A percentile compares a stretch with the other conserved stretches of the same genome.
These are phyloP conservation scores for Tolypocladium ophioglossoides DNA, from an alignment of 2,329 filamentous ascomycete species.

Conservation along the genomic window DNA sequence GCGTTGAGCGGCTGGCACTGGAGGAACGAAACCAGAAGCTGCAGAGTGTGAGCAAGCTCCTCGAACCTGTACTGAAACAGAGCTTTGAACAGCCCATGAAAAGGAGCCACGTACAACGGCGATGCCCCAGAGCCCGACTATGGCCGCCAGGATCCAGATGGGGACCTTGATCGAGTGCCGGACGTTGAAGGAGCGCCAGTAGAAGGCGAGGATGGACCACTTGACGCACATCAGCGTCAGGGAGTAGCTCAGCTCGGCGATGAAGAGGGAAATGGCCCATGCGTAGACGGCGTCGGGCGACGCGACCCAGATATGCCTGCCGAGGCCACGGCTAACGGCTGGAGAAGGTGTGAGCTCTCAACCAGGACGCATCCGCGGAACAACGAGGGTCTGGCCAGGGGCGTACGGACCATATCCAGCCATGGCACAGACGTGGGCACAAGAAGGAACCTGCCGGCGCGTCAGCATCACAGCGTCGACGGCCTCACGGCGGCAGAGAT, in stretches of 20 bases:
- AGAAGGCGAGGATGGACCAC: constrained; percentile 13
- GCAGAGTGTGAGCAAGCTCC: not conserved
- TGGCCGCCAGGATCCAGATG: constrained; percentile 8
- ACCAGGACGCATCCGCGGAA: not conserved
- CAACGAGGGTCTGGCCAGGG: not conserved
- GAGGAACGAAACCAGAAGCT: constrained; percentile 9
- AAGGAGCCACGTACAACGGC: constrained; percentile 8
- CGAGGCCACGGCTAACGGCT: constrained; percentile 11
- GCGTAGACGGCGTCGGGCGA: constrained; percentile 9
- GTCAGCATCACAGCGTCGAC: not conserved
- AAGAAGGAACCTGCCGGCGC: constrained; percentile 2
- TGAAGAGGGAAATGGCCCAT: constrained; percentile 11
- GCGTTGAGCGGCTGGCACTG: constrained; percentile 9
- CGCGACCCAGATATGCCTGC: constrained; percentile 12
- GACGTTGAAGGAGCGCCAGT: constrained; percentile 14
- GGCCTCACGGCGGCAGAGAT: not conserved
- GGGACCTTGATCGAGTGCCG: constrained; percentile 8
- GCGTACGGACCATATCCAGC: constrained; percentile 8
- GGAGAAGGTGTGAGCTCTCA: not conserved
- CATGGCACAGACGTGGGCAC: constrained; percentile 7
- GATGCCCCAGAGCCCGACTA: constrained; percentile 9
- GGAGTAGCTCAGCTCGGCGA: constrained; percentile 11
- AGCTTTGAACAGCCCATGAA: not conserved
- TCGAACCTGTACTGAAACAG: too few species aligned
- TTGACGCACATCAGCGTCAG: constrained; percentile 10